phyloP scores from a whole-genome alignment of 2,329 filamentous ascomycete species.

The Pseudopyrenochaeta lycopersici region DNA sequence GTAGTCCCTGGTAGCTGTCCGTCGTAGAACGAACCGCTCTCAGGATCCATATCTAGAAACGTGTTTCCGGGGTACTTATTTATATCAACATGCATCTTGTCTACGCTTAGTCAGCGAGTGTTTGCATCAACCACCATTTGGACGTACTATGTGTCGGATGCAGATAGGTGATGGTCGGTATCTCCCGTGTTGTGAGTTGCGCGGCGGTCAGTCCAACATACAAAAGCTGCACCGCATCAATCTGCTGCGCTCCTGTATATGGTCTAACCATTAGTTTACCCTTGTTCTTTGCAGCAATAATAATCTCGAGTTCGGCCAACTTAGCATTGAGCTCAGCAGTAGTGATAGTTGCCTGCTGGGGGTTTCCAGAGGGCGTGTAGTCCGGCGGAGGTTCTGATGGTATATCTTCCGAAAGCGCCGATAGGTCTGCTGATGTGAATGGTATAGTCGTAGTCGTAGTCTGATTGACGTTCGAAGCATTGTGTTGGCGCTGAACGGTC shows the following conservation, averaged over 20 bases:
- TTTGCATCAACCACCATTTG: neutral
- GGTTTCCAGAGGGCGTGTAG: neutral
- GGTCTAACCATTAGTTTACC: neutral
- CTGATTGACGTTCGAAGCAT: neutral
- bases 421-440: neutral
- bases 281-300: constrained; percentile 1
- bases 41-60: neutral
- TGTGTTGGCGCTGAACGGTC: constrained; percentile 1
- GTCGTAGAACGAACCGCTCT: constrained; percentile 1
- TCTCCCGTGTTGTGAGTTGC: neutral
- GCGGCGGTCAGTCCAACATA: neutral
- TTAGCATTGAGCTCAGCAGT: constrained; percentile 1
- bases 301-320: neutral
- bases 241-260: neutral
- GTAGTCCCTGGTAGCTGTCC: constrained; percentile 1
- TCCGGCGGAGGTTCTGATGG: constrained; percentile 2
- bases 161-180: neutral
- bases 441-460: neutral
- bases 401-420: neutral
- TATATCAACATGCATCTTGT: neutral
- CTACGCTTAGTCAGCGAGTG: neutral
- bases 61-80: constrained; percentile 1
- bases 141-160: neutral
- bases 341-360: neutral
- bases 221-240: neutral